Conservation (phyloP, 768 basidiomycete genomes). For the Paxillus ammoniavirescens region DNA sequence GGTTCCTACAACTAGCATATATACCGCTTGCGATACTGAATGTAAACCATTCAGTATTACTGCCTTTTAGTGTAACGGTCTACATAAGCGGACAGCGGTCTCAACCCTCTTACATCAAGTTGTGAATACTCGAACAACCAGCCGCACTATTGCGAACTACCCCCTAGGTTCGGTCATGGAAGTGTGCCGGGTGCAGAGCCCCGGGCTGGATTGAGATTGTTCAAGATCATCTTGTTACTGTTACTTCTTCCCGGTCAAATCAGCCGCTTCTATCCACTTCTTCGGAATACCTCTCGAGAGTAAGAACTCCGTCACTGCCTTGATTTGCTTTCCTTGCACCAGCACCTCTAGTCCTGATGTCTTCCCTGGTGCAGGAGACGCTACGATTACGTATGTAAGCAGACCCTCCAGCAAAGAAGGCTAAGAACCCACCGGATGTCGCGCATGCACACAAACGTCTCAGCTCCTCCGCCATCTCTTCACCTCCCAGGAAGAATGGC, state of each 20-base stretch:
- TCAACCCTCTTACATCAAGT: too few relatives aligned
- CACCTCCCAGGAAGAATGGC: slow-evolving; percentile 64
- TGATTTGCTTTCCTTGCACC: slow-evolving; percentile 82
- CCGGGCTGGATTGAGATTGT: not conserved
- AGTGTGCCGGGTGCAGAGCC: too few relatives aligned
- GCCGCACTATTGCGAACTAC: too few relatives aligned
- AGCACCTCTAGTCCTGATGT: slow-evolving; percentile 63
- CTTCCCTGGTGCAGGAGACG: slow-evolving; percentile 60
- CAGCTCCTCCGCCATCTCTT: slow-evolving; percentile 77
- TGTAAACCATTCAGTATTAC: too few relatives aligned
- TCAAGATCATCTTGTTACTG: not conserved
- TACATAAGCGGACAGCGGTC: too few relatives aligned
- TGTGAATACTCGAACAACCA: too few relatives aligned
- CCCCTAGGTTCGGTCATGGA: too few relatives aligned
- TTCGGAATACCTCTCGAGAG: slow-evolving; percentile 72
- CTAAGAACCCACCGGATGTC: slow-evolving; percentile 58
- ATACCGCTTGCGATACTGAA: too few relatives aligned
- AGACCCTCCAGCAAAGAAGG: not conserved
- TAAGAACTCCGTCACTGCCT: slow-evolving; percentile 65
- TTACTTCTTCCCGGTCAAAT: slow-evolving; percentile 47
- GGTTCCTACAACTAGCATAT: too few relatives aligned
- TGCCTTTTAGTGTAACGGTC: too few relatives aligned
- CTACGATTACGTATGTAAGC: slow-evolving; percentile 32
- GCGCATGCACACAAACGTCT: slow-evolving; percentile 75
- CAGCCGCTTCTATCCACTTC: slow-evolving; percentile 68